Evolutionary conservation across 148 eudicot species (phyloP), one percentile per base, ranked within the genome.

Genomic region (Salicornia ramosissima): DNA sequence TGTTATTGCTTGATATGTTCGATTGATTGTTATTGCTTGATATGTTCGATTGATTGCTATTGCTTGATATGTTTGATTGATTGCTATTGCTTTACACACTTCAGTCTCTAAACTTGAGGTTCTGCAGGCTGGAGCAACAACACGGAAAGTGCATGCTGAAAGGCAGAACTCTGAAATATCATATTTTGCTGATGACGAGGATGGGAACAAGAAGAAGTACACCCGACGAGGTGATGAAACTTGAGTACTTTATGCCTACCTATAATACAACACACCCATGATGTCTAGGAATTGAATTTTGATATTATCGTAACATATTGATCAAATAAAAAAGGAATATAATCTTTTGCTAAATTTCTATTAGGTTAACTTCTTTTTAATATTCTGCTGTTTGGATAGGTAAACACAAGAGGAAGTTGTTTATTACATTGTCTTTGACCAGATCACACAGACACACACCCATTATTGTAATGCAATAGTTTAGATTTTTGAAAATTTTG

Each of bases 111-210:
- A 62, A 46, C 70, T 58, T 59, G 33, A 65, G 26, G 25, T 22
- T 63, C 73, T 81, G 71, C 87, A 94, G 99, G 88, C 91, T 74
- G 90, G 86, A 69, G 96, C 99, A 53, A 89, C 96, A 28, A 88
- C 99, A 10, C 75, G 99, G 67, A 94, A 94, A 83, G 4, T 79
- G 14, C 96, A 91, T 82, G 86, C 77, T 64, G 99, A 94, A 55
- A 85, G 88, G 78, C 96, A 87, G 71, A 91, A 84, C 72, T 91
- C 99, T 76, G 99, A 94, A 75, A 72, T 77, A 42, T 83, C 86
- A 64, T 94, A 94, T 72, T 91, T 84, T 76, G 96, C 96, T 47
- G 99, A 94, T 71, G 99, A 94, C 80, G 99, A 94, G 84, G 99
- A 94, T 77, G 90, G 77, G 21, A 87, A 94, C 74, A 83, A 71